Base-by-base conservation (phyloP, 2,329 filamentous ascomycete genomes). In the Onygena corvina region DNA sequence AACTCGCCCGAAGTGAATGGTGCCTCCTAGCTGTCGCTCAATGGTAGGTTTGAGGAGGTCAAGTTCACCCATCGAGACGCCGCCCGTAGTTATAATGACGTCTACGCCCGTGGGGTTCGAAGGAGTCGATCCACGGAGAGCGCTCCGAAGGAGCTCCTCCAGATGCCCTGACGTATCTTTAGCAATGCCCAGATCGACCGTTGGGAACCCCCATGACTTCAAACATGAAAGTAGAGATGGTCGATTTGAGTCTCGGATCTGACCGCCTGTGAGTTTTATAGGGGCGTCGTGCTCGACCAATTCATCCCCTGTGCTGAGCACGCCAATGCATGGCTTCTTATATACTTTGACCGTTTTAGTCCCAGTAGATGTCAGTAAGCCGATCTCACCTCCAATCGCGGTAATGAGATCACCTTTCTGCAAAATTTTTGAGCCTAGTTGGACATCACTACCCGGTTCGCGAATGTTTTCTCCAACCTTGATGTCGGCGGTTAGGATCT, bases 41-140 rank as follows among this genome's bases (percentile, higher is more conserved):
- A 98, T 86, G 0, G 90, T 96, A 0, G 92, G 90, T 64, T 98
- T 98, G 16, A 98, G 78, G 5, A 98, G 81, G 65, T 98, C 92
- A 2, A 95, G 79, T 68, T 98, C 92, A 50, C 92, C 92, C 92
- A 98, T 98, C 7, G 86, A 94, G 16, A 96, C 92, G 44, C 92
- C 92, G 18, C 92, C 92, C 0, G 85, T 90, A 12, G 92, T 96
- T 60, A 98, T 80, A 51, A 98, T 76, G 9, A 96, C 71, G 60
- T 95, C 89, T 21, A 82, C 81, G 44, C 72, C 60, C 33, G 52
- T 50, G 5, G 49, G 38, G 14, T 71, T 58, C 12, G 61, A 58
- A 3, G 65, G 57, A 14, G 25, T n/a, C 31, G 34, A 16, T 7
- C 66, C 67, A 16, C 84, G 77, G 53, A 96, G 72, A 0, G 84